Evolutionary conservation across 352 stramenopile species (phyloP), one percentile per base, ranked within the genome.

Genomic region (Phytopythium boreale): DNA sequence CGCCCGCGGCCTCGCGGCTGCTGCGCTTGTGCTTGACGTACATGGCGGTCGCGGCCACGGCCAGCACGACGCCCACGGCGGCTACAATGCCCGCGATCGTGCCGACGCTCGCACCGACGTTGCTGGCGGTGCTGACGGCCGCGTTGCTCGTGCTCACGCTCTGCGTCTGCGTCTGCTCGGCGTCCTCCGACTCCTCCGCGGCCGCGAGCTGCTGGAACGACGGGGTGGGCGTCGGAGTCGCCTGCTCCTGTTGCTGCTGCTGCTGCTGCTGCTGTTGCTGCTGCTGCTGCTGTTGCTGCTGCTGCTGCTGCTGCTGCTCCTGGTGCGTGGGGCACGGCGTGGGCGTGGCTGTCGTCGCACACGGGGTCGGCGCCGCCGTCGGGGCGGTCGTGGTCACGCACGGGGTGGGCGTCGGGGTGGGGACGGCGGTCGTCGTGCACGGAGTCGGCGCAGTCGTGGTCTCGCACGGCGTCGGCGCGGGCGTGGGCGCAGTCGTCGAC

Each of bases 371-470:
- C 0, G 59, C 61, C 4, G 57, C 43, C 14, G 72, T 64, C 3
- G 61, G 22, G 3, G 22, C 39, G 2, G 43, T 51, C 34, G 51
- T 69, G 15, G 62, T 59, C 1, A 56, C 52, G 29, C 55, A 64
- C 44, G 66, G 61, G 20, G 61, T 66, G 41, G 37, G 15, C 31
- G 31, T 57, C 20, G 56, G 55, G 3, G 51, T 62, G 17, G 66
- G 56, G 5, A 51, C 44, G 14, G 50, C 41, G 10, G 66, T 71
- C 26, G 57, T 60, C 8, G 64, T 56, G 14, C 46, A 63, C 11
- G 72, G 44, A 0, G 68, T 67, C 29, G 72, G 67, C 0, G 71
- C 65, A 1, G 69, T 61, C 0, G 70, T 79, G 10, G 66, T 56
- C 64, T 71, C 64, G 36, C 73, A 64, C 70, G 63, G 61, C 44